Conservation (phyloP, 1,284 basidiomycete genomes). For the Hemileia vastatrix region DNA sequence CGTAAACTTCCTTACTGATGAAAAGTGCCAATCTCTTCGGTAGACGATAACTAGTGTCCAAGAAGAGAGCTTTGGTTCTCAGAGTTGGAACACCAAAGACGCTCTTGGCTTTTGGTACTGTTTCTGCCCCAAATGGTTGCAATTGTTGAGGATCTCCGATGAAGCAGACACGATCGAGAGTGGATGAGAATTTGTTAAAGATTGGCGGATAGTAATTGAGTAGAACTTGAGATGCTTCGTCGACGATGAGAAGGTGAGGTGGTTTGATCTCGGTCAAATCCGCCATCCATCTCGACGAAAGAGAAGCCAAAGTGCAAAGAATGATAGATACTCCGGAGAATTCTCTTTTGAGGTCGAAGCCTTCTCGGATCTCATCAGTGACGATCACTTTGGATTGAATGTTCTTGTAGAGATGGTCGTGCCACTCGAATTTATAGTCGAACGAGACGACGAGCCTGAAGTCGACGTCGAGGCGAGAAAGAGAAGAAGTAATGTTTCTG, state of each 20-base stretch:
- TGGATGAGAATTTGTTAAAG: constrained; percentile 3
- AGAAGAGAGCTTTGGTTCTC: constrained; percentile 5
- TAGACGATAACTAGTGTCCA: constrained; percentile 18
- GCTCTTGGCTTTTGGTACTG: constrained; percentile 2
- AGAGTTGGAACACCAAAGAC: constrained; percentile 14
- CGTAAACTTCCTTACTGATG: constrained; percentile 16
- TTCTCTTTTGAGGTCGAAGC: background rate
- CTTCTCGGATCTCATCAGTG: background rate
- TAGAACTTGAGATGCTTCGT: constrained; percentile 20
- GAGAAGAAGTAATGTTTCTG: background rate
- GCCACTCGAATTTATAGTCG: constrained; percentile 9
- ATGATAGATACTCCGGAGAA: constrained; percentile 6
- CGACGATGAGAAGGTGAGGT: constrained; percentile 11
- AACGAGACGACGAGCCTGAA: background rate
- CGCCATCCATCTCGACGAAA: background rate
- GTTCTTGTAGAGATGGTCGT: constrained; percentile 18
- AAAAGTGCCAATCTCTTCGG: constrained; percentile 1
- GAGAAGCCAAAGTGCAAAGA: constrained; percentile 3
- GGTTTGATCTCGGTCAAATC: background rate
- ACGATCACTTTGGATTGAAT: background rate
- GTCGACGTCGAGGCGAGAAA: background rate
- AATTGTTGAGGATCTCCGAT: constrained; percentile 22
- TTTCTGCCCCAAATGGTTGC: constrained; percentile 13
- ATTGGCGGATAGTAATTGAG: constrained; percentile 10
- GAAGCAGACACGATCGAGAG: constrained; percentile 9